Percentiles rank a stretch among this genome's conserved stretches.
Evolutionary conservation across 2,329 filamentous ascomycete genomes (phyloP).

Genomic region (Clarireedia homoeocarpa): DNA sequence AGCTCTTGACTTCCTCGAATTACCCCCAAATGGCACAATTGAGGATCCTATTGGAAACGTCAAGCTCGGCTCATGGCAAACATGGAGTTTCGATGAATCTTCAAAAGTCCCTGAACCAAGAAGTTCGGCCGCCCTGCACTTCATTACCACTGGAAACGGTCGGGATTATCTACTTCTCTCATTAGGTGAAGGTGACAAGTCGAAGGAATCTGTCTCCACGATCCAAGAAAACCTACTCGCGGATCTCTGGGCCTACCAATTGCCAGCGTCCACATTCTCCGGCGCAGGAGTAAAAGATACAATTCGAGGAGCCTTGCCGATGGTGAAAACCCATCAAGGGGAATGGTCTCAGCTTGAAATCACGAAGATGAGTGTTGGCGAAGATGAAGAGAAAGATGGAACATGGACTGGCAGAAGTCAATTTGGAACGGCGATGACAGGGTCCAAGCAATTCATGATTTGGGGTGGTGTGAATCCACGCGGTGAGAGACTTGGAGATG

Average conservation of each 20-base stretch:
- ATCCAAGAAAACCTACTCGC: neutral
- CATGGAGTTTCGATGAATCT: neutral
- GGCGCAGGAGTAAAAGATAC: neutral
- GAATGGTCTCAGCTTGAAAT: slow-evolving; percentile 3
- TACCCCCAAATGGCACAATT: neutral
- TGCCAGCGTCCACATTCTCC: neutral
- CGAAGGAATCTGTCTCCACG: neutral
- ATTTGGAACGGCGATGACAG: slow-evolving; percentile 5
- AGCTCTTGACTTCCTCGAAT: neutral
- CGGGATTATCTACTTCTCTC: slow-evolving; percentile 1
- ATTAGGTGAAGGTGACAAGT: neutral
- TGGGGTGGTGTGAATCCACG: neutral
- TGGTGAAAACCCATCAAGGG: neutral
- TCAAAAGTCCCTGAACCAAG: neutral
- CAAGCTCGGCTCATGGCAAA: neutral
- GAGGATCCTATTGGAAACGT: neutral
- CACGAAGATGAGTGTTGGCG: neutral
- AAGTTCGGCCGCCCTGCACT: neutral
- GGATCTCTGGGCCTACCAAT: slow-evolving; percentile 1
- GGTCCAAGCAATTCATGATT: slow-evolving; percentile 2
- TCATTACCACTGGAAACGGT: neutral
- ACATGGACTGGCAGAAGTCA: slow-evolving; percentile 1
- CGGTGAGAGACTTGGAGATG: slow-evolving; percentile 1
- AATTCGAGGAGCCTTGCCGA: neutral
- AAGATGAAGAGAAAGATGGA: slow-evolving; percentile 2